Base-by-base conservation (phyloP, 371 early-diverging fungal genomes). In the Blyttiomyces sp. region DNA sequence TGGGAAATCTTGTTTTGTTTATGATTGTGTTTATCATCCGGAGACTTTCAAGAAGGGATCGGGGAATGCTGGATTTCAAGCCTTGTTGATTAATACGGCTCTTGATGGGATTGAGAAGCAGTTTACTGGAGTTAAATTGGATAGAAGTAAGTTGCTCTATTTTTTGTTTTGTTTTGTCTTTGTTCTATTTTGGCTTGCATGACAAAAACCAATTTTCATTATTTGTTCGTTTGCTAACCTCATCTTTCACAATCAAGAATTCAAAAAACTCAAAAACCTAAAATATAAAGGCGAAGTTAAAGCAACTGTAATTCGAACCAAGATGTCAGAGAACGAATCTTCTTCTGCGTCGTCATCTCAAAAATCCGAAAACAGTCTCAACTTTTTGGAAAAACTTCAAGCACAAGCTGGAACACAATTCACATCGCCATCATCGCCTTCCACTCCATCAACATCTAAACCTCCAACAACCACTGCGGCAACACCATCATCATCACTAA, bases 11-110 rank as follows among this genome's bases (percentile, higher is more conserved):
- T 74, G 76, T 52, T 43, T 63, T 5, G 75, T 82, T 0, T 79
- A 74, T 53, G 83, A 83, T 49, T 75, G 73, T 49, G 72, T 81
- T 6, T 75, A 78, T 53, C 71, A 80, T 58, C 78, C 83, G 19
- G 57, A 43, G 1, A 76, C 81, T 11, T 65, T 69, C 19, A 55
- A 43, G 44, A 27, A 49, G 48, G 72, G 68, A 9, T 28, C 19
- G 9, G 16, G 34, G 16, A 66, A 54, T 2, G 48, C 68, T 2
- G 53, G 33, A 1, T 75, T 83, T 53, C 35, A 61, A 28, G 49
- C 64, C 7, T 49, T 76, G 45, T 58, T 83, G 7, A 53, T 60
- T 16, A 17, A 28, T 5, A 72, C 76, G 2, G 80, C 80, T 2
- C 28, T 80, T 19, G 83, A 81, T 32, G 77, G 79, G 0, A 62